Conservation (phyloP, 2,329 filamentous ascomycete genomes). For the Magnaporthiopsis rhizophila region DNA sequence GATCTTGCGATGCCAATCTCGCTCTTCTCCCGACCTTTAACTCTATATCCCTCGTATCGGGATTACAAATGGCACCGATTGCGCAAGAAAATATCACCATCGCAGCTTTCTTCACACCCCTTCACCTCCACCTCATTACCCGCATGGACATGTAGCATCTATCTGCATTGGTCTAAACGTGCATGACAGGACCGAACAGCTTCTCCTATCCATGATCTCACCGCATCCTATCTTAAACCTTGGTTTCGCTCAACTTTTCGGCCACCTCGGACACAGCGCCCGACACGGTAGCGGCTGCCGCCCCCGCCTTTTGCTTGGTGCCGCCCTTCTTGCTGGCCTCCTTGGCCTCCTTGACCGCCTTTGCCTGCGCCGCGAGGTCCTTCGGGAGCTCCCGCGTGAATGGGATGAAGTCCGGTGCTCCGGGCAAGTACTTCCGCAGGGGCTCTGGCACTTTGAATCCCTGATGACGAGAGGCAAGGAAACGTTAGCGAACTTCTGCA, state of each 20-base stretch:
- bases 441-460: constrained; percentile 75
- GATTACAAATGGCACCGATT: no score
- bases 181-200: background rate
- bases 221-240: constrained; percentile 13
- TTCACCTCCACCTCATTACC: background rate
- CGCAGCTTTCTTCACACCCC: background rate
- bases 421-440: constrained; percentile 83
- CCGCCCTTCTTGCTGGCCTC: constrained; percentile 8
- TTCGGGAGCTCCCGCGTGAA: constrained; percentile 82
- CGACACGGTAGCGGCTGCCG: constrained; percentile 12
- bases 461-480: constrained; percentile 25
- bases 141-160: background rate
- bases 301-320: constrained; percentile 17
- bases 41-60: background rate
- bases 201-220: background rate
- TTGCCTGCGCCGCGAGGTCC: constrained; percentile 44
- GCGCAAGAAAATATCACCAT: background rate
- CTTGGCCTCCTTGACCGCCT: constrained; percentile 23
- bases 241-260: constrained; percentile 21
- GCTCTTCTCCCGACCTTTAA: background rate
- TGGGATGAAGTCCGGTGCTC: constrained; percentile 79
- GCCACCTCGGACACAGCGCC: constrained; percentile 17
- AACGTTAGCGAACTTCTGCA: constrained; percentile 5
- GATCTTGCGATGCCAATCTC: background rate
- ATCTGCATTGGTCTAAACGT: background rate